These are phyloP conservation scores for Marasmius tenuissimus DNA, from an alignment of 1,284 basidiomycete genomes.

Conservation along the genomic window DNA sequence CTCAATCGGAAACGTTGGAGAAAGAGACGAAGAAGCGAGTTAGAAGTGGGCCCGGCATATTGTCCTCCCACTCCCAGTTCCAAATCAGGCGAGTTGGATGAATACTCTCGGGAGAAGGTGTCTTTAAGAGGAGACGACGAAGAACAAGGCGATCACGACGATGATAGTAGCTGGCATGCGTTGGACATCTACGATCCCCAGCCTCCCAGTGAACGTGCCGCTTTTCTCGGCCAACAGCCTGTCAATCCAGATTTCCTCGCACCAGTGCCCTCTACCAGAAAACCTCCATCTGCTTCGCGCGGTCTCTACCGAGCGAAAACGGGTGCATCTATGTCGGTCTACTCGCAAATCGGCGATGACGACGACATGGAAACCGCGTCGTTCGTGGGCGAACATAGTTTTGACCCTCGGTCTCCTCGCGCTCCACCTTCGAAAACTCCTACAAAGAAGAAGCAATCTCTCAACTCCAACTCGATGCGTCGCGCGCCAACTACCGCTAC, in stretches of 20 bases:
- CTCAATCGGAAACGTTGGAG: slow-evolving; percentile 19
- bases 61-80: slow-evolving; percentile 2
- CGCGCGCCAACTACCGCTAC: not conserved
- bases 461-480: not conserved
- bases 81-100: not conserved
- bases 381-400: not conserved
- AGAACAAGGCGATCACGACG: not conserved
- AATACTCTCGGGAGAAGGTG: not conserved
- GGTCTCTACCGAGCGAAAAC: slow-evolving; percentile 4
- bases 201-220: not conserved
- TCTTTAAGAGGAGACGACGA: not conserved
- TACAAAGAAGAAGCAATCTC: not conserved
- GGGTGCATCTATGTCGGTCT: slow-evolving; percentile 13
- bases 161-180: not conserved
- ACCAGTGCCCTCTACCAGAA: not conserved
- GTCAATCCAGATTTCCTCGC: not conserved
- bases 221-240: not conserved
- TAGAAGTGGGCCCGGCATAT: slow-evolving; percentile 11
- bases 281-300: not conserved
- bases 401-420: not conserved
- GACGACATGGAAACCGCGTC: slow-evolving; percentile 1
- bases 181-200: not conserved
- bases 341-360: slow-evolving; percentile 12
- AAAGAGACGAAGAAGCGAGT: slow-evolving; percentile 7
- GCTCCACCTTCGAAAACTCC: not conserved